Base-by-base conservation (phyloP, 305 asterid genomes). In the Fraxinus ornus region DNA sequence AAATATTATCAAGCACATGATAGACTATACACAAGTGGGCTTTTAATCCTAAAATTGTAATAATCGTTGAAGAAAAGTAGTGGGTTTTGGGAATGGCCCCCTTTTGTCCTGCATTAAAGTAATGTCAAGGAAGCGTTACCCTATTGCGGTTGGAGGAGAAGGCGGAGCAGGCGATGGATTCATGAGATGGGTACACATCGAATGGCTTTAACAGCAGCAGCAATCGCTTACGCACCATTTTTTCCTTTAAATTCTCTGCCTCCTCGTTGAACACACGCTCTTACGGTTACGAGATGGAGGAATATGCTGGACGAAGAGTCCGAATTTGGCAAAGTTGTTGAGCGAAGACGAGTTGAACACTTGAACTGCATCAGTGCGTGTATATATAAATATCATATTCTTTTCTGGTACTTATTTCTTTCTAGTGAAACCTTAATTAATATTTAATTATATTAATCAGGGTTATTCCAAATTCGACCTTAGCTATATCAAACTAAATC, bases 151-250 rank as follows among this genome's bases (percentile, higher is more conserved):
- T 85, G 87, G 89, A 75, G 78, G 80, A 47, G 19, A 47, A 47
- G 57, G 57, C 57, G 19, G 19, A 64, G 64, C 82, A 78, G 28
- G 70, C 78, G 74, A 87, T 80, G 17, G 91, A 36, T 15, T 81
- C 87, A 68, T 28, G 83, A 80, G 89, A 86, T 28, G 98, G 98
- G 87, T 89, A 91, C 49, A 85, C 91, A 57, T 93, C 98, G 72
- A 91, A 84, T 47, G 98, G 97, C 93, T 94, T 95, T 85, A 95
- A 55, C 60, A 94, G 86, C 82, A 94, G 73, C 87, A 95, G 83
- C 79, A 95, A 87, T 80, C 97, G 90, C 88, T 92, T 94, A 83
- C 94, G 86, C 83, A 71, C 94, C 98, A 95, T 62, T 35, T 62
- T 24, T 36, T 62, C 21, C 22, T 7, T 52, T 5, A 13, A 8